Conservation (phyloP, 495 filamentous ascomycete species). For the Friedmanniomyces endolithicus region DNA sequence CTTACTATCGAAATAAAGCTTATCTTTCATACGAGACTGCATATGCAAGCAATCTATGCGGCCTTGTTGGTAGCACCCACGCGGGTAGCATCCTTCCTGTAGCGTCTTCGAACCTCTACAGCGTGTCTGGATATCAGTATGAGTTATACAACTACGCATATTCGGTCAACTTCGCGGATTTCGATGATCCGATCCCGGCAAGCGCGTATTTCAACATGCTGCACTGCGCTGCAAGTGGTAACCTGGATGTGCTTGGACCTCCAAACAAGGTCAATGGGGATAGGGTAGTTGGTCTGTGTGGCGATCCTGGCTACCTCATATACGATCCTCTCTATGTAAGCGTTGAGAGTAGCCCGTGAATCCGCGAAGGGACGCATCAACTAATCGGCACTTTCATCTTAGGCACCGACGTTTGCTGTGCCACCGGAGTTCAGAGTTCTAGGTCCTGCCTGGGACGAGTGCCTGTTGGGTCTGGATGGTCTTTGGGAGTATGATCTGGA, state of each 20-base stretch:
- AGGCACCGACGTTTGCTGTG: neutral
- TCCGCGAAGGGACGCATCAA: no score
- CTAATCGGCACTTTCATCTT: no score
- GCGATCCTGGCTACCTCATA: neutral
- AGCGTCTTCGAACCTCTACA: slow-evolving; percentile 10
- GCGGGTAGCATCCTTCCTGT: slow-evolving; percentile 2
- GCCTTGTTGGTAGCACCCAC: slow-evolving; percentile 1
- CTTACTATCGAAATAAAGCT: slow-evolving; percentile 7
- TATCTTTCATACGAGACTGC: slow-evolving; percentile 9
- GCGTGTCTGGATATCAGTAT: neutral
- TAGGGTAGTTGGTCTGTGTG: neutral
- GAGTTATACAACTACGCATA: slow-evolving; percentile 4
- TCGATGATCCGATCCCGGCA: slow-evolving; percentile 7
- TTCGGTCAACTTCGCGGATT: slow-evolving; percentile 13
- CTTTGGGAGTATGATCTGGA: slow-evolving; percentile 8
- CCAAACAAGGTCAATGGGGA: neutral
- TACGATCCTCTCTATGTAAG: neutral
- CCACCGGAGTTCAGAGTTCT: slow-evolving; percentile 8
- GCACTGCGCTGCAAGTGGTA: neutral
- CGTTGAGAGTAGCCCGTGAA: no score
- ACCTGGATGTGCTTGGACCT: no score
- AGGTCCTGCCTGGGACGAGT: slow-evolving; percentile 5
- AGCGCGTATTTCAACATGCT: slow-evolving; percentile 1
- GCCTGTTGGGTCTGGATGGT: slow-evolving; percentile 2
- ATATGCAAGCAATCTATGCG: slow-evolving; percentile 5